Base-by-base conservation (phyloP, 805 yeast species). In the Metschnikowia shivogae region DNA sequence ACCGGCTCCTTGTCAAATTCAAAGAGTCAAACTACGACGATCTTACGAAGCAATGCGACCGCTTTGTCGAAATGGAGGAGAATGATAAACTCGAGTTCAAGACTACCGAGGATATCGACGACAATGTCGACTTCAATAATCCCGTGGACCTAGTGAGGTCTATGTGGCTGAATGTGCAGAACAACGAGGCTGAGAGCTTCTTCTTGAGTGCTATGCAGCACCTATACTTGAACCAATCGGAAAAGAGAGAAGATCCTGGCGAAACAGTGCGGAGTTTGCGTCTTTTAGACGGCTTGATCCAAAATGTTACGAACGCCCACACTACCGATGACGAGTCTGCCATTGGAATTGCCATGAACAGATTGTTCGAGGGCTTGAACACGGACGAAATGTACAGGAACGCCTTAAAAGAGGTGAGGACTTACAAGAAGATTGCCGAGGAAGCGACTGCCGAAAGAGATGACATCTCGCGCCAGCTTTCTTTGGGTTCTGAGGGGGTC, bases 371-470 rank as follows among this genome's bases (percentile, higher is more conserved):
- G 35, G 76, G 86, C 24, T 72, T 90, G 58, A 82, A 82, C 53
- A 86, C 96, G 0, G 97, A 92, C 61, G 95, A 88, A 43, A 82
- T 84, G 65, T 95, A 95, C 10, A 73, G 81, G 42, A 74, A 85
- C 48, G 95, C 96, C 4, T 47, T 65, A 34, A 62, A 58, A 19
- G 62, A 57, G 38, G 53, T 49, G 27, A 55, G 53, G 29, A 42
- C 38, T 24, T 56, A 46, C 36, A 55, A 56, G 52, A 54, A 53
- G 45, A 44, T 58, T 28, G 64, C 65, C 3, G 63, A 56, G 24
- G 64, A 61, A 36, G 64, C 65, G 17, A 50, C 61, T 12, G 58
- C 63, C 4, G 61, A 60, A 36, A 63, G 81, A 46, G 80, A 78
- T 59, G 81, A 78, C 29, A 71, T 88, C 69, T 77, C 80, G 28